phyloP scores from a whole-genome alignment of 2,329 filamentous ascomycete species.

The Aspergillus eucalypticola region DNA sequence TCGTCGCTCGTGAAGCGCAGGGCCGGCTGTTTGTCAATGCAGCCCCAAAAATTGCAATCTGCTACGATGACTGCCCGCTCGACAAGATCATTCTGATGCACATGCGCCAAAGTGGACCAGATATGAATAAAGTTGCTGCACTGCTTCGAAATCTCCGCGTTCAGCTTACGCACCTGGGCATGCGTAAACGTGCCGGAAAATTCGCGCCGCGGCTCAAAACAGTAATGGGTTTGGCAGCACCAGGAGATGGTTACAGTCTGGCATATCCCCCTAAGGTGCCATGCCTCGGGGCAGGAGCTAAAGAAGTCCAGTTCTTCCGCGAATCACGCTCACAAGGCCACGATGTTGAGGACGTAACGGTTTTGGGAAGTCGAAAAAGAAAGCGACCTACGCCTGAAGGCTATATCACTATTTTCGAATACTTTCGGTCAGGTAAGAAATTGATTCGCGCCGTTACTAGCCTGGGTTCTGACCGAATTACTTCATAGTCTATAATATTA shows the following conservation, averaged over 20 bases:
- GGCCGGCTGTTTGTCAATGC: background rate
- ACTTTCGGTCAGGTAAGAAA: slow-evolving; percentile 23
- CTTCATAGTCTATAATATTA: slow-evolving; percentile 38
- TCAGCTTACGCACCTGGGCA: background rate
- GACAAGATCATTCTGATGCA: background rate
- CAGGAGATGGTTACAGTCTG: background rate
- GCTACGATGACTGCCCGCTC: background rate
- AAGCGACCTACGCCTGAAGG: background rate
- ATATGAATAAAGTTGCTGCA: background rate
- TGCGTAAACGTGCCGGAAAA: background rate
- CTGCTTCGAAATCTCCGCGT: slow-evolving; percentile 1
- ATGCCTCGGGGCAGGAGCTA: slow-evolving; percentile 1
- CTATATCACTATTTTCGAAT: slow-evolving; percentile 24
- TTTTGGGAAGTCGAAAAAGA: background rate
- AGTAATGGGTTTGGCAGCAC: background rate
- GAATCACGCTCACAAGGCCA: background rate
- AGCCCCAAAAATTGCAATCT: background rate
- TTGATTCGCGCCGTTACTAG: background rate
- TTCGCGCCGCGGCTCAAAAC: background rate
- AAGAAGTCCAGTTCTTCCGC: slow-evolving; percentile 6
- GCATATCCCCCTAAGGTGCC: background rate
- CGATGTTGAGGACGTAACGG: background rate
- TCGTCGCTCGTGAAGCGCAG: background rate
- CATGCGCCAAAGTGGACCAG: background rate
- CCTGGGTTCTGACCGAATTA: background rate